These are phyloP conservation scores for Podospora anserina DNA, from an alignment of 495 filamentous ascomycete genomes.

Conservation along the genomic window DNA sequence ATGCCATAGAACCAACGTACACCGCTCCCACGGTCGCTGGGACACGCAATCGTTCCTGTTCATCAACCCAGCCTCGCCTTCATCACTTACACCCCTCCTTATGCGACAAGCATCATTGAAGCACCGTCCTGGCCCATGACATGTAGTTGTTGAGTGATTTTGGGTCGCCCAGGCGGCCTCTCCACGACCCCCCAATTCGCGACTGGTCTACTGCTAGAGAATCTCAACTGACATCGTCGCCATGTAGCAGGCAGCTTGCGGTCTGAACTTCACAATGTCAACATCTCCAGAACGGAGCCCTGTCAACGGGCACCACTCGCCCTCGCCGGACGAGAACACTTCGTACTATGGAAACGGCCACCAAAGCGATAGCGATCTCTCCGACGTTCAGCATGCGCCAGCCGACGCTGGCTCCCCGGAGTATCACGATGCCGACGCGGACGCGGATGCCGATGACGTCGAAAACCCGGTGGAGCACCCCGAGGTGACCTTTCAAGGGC, in stretches of 20 bases:
- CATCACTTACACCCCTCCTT: constrained; percentile 41
- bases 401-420: constrained; percentile 35
- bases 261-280: constrained; percentile 45
- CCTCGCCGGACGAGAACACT: constrained; percentile 29
- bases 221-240: constrained; percentile 45
- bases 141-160: constrained; percentile 28
- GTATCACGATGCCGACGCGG: constrained; percentile 44
- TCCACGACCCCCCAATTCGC: constrained; percentile 25
- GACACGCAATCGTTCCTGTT: constrained; percentile 41
- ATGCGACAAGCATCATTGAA: constrained; percentile 47
- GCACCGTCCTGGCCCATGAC: constrained; percentile 17
- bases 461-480: constrained; percentile 68
- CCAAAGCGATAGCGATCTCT: constrained; percentile 47
- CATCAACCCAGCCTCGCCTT: constrained; percentile 43
- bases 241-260: constrained; percentile 44
- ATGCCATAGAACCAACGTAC: constrained; percentile 20
- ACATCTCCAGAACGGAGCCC: constrained; percentile 47
- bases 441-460: constrained; percentile 38
- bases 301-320: constrained; percentile 41
- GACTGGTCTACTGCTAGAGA: constrained; percentile 19
- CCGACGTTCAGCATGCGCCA: constrained; percentile 42
- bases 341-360: constrained; percentile 31
- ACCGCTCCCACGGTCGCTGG: constrained; percentile 22
- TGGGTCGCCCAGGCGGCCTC: constrained; percentile 39
- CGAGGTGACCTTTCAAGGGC: constrained; percentile 39